Conservation (phyloP, 768 basidiomycete species). For the Cystofilobasidium ferigula region DNA sequence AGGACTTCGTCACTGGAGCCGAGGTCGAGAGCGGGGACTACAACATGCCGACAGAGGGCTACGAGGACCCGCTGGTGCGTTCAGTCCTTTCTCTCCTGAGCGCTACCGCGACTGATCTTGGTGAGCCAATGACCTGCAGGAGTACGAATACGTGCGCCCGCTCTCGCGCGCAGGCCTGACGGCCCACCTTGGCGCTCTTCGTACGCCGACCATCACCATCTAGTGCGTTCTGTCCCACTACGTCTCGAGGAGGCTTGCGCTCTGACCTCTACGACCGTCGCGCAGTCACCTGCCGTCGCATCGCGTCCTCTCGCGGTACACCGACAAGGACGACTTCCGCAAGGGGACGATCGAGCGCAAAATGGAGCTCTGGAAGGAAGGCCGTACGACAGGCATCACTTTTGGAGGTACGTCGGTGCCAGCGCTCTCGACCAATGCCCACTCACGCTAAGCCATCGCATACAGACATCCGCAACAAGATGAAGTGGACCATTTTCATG, state of each 20-base stretch:
- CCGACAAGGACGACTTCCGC: constrained; percentile 7
- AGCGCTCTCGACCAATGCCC: neutral
- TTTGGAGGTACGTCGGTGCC: neutral
- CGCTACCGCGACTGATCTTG: neutral
- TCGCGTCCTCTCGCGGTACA: constrained; percentile 11
- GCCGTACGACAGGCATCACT: constrained; percentile 4
- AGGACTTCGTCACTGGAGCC: constrained; percentile 19
- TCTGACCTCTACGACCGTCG: neutral
- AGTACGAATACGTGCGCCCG: constrained; percentile 26
- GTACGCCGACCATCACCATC: constrained; percentile 22
- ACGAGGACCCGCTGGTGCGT: constrained; percentile 15
- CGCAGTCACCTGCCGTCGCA: constrained; percentile 22
- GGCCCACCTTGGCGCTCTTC: constrained; percentile 18
- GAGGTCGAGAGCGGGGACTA: constrained; percentile 17
- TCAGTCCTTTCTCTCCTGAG: neutral
- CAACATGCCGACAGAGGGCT: constrained; percentile 18
- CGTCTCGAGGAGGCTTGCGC: neutral
- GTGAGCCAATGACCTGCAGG: constrained; percentile 1
- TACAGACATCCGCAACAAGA: constrained; percentile 12
- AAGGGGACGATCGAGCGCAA: neutral
- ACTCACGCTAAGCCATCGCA: neutral
- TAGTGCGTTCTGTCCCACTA: constrained; percentile 3
- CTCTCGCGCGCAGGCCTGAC: constrained; percentile 21
- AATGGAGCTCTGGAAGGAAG: constrained; percentile 18
- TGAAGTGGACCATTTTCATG: neutral